Percentiles rank a stretch among this genome's conserved stretches.
These are phyloP conservation scores for Nemania sp. DNA, from an alignment of 2,329 filamentous ascomycete species.

Conservation along the genomic window DNA sequence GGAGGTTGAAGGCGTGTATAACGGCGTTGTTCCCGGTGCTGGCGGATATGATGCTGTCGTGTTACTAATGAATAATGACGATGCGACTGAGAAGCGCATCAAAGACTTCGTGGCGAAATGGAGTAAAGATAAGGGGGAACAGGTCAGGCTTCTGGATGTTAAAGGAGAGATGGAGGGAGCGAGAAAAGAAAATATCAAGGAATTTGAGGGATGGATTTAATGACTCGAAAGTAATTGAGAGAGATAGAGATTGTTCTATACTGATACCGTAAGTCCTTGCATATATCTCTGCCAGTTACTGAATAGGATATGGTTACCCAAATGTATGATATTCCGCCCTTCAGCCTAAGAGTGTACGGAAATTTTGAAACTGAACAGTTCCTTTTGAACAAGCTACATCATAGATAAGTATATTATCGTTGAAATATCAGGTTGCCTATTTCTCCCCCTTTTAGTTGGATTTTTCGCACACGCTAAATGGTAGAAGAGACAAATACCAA, in stretches of 20 bases:
- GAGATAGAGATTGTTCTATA: slow-evolving; percentile 1
- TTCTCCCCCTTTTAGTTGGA: too few relatives aligned
- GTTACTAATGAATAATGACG: slow-evolving; percentile 75
- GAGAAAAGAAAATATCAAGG: slow-evolving; percentile 33
- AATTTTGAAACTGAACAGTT: too few relatives aligned
- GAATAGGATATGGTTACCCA: too few relatives aligned
- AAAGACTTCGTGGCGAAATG: slow-evolving; percentile 67
- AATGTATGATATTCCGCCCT: too few relatives aligned
- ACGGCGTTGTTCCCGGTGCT: slow-evolving; percentile 90
- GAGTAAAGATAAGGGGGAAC: slow-evolving; percentile 60
- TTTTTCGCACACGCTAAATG: too few relatives aligned
- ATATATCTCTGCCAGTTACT: neutral
- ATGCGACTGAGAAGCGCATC: slow-evolving; percentile 62
- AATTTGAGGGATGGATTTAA: slow-evolving; percentile 38
- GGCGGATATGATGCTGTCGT: slow-evolving; percentile 92
- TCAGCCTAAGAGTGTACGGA: too few relatives aligned
- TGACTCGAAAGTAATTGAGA: neutral
- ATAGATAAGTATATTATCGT: too few relatives aligned
- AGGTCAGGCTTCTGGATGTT: slow-evolving; percentile 64
- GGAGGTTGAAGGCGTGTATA: slow-evolving; percentile 75
- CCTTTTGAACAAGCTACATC: too few relatives aligned
- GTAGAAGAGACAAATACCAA: too few relatives aligned
- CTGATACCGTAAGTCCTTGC: neutral
- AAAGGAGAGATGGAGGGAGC: slow-evolving; percentile 42
- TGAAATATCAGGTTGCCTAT: too few relatives aligned